Conservation (phyloP, 2,329 filamentous ascomycete species). For the Lachnum nothofagi region DNA sequence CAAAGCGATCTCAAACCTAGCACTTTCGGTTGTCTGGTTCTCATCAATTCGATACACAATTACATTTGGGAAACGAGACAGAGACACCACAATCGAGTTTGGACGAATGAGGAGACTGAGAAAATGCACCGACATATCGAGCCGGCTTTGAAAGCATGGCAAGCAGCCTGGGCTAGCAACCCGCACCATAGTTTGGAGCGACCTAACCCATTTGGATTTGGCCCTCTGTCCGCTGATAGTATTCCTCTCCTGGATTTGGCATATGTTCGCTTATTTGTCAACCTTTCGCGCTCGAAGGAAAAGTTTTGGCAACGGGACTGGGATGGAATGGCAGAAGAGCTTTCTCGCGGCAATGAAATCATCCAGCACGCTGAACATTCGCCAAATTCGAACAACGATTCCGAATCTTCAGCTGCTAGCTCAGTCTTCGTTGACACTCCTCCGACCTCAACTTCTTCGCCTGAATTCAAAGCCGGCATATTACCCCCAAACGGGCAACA, state of each 20-base stretch:
- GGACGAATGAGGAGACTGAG: slow-evolving; percentile 89
- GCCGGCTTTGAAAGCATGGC: slow-evolving; percentile 89
- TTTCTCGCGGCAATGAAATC: slow-evolving; percentile 72
- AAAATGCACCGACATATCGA: slow-evolving; percentile 95
- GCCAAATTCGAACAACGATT: slow-evolving; percentile 41
- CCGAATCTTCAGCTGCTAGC: slow-evolving; percentile 43
- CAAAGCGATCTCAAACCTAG: slow-evolving; percentile 70
- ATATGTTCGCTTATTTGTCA: slow-evolving; percentile 87
- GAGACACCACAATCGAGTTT: slow-evolving; percentile 78
- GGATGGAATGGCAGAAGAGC: slow-evolving; percentile 82
- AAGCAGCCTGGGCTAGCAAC: slow-evolving; percentile 83
- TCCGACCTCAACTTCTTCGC: slow-evolving; percentile 46
- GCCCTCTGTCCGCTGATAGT: slow-evolving; percentile 81
- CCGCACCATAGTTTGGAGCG: slow-evolving; percentile 77
- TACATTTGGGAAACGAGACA: slow-evolving; percentile 98
- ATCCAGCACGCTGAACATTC: slow-evolving; percentile 66
- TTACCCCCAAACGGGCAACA: slow-evolving; percentile 23
- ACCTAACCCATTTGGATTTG: slow-evolving; percentile 75
- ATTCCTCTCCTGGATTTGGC: slow-evolving; percentile 88
- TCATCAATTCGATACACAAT: slow-evolving; percentile 94
- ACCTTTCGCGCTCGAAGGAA: slow-evolving; percentile 86
- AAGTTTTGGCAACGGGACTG: slow-evolving; percentile 92
- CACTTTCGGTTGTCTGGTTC: slow-evolving; percentile 82
- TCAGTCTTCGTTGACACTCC: slow-evolving; percentile 48
- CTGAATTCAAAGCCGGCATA: slow-evolving; percentile 29